Evolutionary conservation across 2,329 filamentous ascomycete species (phyloP).

Genomic region (Pseudocercospora fuligena): DNA sequence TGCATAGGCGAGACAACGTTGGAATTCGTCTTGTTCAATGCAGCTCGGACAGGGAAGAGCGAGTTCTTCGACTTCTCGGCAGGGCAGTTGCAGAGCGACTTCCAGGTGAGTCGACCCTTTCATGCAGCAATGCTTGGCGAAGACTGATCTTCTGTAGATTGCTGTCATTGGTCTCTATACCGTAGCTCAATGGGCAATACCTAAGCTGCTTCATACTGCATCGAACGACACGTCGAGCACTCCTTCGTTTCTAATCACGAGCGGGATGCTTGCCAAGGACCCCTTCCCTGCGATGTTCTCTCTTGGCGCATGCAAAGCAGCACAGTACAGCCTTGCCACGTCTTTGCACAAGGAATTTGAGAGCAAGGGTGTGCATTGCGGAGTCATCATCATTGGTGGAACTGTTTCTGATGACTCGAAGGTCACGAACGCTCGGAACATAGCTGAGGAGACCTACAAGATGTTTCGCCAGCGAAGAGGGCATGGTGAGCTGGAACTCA

Average conservation of each 20-base stretch:
- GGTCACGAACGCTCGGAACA: constrained; percentile 48
- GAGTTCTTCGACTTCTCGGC: constrained; percentile 48
- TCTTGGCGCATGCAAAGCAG: constrained; percentile 55
- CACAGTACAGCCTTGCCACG: constrained; percentile 55
- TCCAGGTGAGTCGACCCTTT: constrained; percentile 44
- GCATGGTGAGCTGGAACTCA: constrained; percentile 41
- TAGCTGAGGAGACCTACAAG: constrained; percentile 49
- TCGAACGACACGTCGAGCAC: constrained; percentile 35
- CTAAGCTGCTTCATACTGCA: constrained; percentile 41
- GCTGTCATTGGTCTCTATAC: constrained; percentile 53
- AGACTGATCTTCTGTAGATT: constrained; percentile 39
- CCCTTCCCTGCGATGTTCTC: constrained; percentile 47
- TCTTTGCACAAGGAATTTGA: constrained; percentile 48
- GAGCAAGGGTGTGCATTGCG: constrained; percentile 49
- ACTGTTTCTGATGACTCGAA: constrained; percentile 43
- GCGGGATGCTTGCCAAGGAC: constrained; percentile 49
- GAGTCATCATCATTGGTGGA: constrained; percentile 50
- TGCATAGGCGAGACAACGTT: constrained; percentile 41
- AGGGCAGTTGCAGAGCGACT: constrained; percentile 54
- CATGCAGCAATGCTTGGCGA: not conserved
- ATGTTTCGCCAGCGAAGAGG: constrained; percentile 45
- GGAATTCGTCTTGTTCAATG: constrained; percentile 57
- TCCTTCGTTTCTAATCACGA: constrained; percentile 55
- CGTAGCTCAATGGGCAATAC: constrained; percentile 52
- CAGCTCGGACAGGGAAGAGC: constrained; percentile 51